Conservation (phyloP, 371 early-diverging fungal species). For the Syncephalastrum racemosum region DNA sequence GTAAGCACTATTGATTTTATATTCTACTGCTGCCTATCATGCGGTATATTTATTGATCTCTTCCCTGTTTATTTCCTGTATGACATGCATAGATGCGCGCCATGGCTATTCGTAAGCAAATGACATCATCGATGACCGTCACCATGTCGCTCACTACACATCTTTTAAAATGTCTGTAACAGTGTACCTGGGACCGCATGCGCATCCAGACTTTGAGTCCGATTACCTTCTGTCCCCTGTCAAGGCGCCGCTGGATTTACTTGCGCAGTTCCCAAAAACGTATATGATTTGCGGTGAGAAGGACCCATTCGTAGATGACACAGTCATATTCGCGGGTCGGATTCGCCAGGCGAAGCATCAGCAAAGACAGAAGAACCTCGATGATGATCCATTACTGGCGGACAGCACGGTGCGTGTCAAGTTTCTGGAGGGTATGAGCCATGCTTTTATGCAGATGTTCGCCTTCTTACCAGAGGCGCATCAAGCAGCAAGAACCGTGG, state of each 20-base stretch:
- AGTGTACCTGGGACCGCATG: constrained; percentile 87
- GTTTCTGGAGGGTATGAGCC: constrained; percentile 89
- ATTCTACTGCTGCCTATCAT: too few relatives aligned
- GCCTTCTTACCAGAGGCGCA: constrained; percentile 83
- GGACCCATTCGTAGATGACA: constrained; percentile 96
- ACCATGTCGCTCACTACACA: not conserved
- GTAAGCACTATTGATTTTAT: constrained; percentile 48
- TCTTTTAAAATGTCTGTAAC: too few relatives aligned
- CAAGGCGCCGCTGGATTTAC: constrained; percentile 83
- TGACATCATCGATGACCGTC: too few relatives aligned
- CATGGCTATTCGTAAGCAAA: constrained; percentile 76
- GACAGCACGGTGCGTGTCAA: constrained; percentile 53
- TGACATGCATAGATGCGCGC: constrained; percentile 67
- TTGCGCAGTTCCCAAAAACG: constrained; percentile 88
- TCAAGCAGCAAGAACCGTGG: constrained; percentile 63
- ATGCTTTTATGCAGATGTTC: constrained; percentile 90
- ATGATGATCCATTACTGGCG: constrained; percentile 11
- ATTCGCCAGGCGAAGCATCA: constrained; percentile 75
- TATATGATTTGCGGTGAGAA: constrained; percentile 93
- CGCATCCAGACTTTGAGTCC: constrained; percentile 71
- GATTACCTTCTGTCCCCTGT: constrained; percentile 89
- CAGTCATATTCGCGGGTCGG: constrained; percentile 88
- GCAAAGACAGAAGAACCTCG: constrained; percentile 25
- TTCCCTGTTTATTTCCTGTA: not conserved
- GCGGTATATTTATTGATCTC: not conserved